These are phyloP conservation scores for Medicago arabica DNA, from an alignment of 306 rosid genomes.

Conservation along the genomic window DNA sequence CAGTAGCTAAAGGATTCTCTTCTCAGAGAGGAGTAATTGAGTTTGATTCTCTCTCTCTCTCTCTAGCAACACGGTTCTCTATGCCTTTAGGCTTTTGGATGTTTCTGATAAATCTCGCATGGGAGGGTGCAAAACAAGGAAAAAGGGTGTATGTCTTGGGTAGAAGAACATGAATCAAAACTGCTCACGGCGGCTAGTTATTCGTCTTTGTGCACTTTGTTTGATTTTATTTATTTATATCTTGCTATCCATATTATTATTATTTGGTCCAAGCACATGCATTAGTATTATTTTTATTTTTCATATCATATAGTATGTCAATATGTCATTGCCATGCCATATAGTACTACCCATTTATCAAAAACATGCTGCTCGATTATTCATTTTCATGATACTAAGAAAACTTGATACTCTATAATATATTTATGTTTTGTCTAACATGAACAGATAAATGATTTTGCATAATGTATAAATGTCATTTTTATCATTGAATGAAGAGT, in stretches of 20 bases:
- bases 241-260: slow-evolving; percentile 32
- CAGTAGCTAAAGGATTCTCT: slow-evolving; percentile 69
- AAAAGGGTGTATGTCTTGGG: slow-evolving; percentile 37
- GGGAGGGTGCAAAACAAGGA: slow-evolving; percentile 42
- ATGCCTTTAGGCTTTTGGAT: slow-evolving; percentile 70
- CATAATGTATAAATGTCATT: too few species aligned
- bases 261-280: background rate
- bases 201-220: slow-evolving; percentile 60
- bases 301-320: too few species aligned
- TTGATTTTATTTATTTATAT: slow-evolving; percentile 48
- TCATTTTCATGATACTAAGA: too few species aligned
- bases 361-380: too few species aligned
- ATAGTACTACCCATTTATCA: too few species aligned
- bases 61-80: slow-evolving; percentile 62
- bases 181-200: slow-evolving; percentile 57
- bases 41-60: slow-evolving; percentile 20
- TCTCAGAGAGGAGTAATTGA: background rate
- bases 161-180: slow-evolving; percentile 41
- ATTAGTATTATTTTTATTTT: too few species aligned
- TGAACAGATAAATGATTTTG: too few species aligned
- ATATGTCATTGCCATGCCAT: too few species aligned
- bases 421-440: too few species aligned
- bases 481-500: too few species aligned
- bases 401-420: too few species aligned
- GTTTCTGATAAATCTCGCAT: slow-evolving; percentile 50